Percentiles rank a stretch among this genome's conserved stretches.
Conservation (phyloP, 2,329 filamentous ascomycete genomes). For the Endocalyx cinctus region DNA sequence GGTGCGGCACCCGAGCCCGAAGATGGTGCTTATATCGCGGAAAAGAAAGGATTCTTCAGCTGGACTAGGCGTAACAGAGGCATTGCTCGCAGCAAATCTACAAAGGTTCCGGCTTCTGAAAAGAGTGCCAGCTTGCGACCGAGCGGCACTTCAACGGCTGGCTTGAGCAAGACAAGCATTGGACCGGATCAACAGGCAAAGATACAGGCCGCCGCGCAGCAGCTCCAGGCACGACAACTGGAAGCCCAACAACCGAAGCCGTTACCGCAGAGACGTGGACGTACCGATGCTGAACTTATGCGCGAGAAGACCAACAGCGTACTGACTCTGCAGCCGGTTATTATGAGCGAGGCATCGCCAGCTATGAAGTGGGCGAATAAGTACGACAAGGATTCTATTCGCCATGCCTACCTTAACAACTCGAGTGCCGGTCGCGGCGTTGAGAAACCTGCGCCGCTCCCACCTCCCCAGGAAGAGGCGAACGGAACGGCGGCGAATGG, state of each 20-base stretch:
- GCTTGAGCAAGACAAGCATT: conserved; percentile 73
- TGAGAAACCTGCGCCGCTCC: conserved; percentile 40
- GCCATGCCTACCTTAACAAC: conserved; percentile 80
- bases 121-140: conserved; percentile 36
- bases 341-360: conserved; percentile 81
- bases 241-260: conserved; percentile 42
- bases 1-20: conserved; percentile 82
- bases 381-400: conserved; percentile 85
- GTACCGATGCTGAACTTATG: conserved; percentile 52
- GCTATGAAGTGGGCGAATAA: conserved; percentile 97
- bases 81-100: conserved; percentile 64
- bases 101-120: conserved; percentile 55
- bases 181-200: conserved; percentile 87
- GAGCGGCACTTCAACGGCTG: conserved; percentile 32
- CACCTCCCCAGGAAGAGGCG: conserved; percentile 29
- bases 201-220: conserved; percentile 85
- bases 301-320: conserved; percentile 81
- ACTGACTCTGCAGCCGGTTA: conserved; percentile 78
- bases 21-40: conserved; percentile 82
- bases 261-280: conserved; percentile 43
- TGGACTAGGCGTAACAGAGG: conserved; percentile 68
- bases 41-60: conserved; percentile 93
- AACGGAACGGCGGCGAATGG: conserved; percentile 27
- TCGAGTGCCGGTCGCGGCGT: conserved; percentile 64
- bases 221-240: conserved; percentile 67